These are phyloP conservation scores for Limtongozyma cylindracea DNA, from an alignment of 805 yeast genomes.

Conservation along the genomic window DNA sequence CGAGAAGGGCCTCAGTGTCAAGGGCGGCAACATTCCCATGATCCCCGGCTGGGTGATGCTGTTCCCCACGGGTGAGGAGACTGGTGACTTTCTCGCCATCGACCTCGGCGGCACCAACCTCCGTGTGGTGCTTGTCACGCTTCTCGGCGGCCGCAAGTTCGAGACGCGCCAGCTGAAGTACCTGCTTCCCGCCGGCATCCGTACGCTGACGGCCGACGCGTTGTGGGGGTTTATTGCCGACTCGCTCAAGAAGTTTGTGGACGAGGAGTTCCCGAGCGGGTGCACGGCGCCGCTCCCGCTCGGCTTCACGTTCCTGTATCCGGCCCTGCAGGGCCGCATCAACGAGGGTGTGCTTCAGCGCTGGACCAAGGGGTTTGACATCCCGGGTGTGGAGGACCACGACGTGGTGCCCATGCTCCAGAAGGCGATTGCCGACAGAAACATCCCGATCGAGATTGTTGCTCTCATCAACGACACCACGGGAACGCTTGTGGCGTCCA, in stretches of 20 bases:
- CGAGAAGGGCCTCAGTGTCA: conserved; percentile 49
- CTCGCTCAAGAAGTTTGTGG: conserved; percentile 45
- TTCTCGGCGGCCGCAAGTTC: conserved; percentile 66
- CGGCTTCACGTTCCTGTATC: conserved; percentile 91
- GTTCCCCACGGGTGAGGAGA: conserved; percentile 78
- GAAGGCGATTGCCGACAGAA: conserved; percentile 32
- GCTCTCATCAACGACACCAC: conserved; percentile 94
- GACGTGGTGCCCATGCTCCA: conserved; percentile 88
- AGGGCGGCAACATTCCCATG: conserved; percentile 86
- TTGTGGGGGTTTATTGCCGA: conserved; percentile 75
- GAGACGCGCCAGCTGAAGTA: conserved; percentile 75
- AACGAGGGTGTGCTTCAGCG: conserved; percentile 73
- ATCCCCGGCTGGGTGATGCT: conserved; percentile 93
- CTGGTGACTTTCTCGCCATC: conserved; percentile 75
- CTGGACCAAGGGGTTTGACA: conserved; percentile 97
- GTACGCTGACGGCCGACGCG: conserved; percentile 56
- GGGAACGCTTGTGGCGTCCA: conserved; percentile 89
- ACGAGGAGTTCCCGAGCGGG: conserved; percentile 45
- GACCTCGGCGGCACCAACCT: conserved; percentile 96
- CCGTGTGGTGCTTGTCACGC: conserved; percentile 70
- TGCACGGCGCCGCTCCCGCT: conserved; percentile 32
- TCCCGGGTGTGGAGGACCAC: conserved; percentile 77
- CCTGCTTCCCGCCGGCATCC: conserved; percentile 48
- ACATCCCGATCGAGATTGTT: conserved; percentile 64
- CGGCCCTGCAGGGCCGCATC: conserved; percentile 63